These are phyloP conservation scores for Cryptococcus sp. DNA, from an alignment of 1,284 basidiomycete genomes.

Conservation along the genomic window DNA sequence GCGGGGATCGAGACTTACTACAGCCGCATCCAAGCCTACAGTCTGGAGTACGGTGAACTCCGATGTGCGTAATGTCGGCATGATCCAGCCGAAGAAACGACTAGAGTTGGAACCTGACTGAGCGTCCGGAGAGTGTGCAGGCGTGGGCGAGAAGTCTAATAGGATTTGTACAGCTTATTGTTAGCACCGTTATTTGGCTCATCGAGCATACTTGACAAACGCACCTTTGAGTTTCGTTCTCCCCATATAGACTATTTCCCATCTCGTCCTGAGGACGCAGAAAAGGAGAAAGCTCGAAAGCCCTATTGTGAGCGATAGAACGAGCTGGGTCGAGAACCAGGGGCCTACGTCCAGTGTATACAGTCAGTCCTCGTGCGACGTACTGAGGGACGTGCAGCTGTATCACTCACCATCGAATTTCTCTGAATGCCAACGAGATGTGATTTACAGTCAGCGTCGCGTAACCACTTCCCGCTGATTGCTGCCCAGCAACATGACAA, in stretches of 20 bases:
- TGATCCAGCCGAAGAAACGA: slow-evolving; percentile 87
- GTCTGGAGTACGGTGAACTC: slow-evolving; percentile 95
- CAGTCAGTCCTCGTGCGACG: too few species aligned
- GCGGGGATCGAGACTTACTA: slow-evolving; percentile 59
- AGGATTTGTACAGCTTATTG: background rate
- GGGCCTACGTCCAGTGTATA: slow-evolving; percentile 24
- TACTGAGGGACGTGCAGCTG: too few species aligned
- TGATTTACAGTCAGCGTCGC: too few species aligned
- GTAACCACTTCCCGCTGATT: too few species aligned
- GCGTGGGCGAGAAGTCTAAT: slow-evolving; percentile 44
- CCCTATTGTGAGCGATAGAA: slow-evolving; percentile 76
- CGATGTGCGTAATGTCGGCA: slow-evolving; percentile 84
- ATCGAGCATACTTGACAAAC: slow-evolving; percentile 19
- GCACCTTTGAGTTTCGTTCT: slow-evolving; percentile 89
- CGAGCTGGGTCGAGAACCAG: slow-evolving; percentile 78
- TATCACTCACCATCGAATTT: slow-evolving; percentile 32
- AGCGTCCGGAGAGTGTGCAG: slow-evolving; percentile 39
- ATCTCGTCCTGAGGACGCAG: slow-evolving; percentile 79
- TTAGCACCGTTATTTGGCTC: background rate
- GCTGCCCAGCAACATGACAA: background rate
- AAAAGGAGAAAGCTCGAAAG: slow-evolving; percentile 79
- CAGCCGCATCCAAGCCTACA: slow-evolving; percentile 92
- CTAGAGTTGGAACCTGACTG: slow-evolving; percentile 16
- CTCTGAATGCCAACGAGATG: slow-evolving; percentile 17
- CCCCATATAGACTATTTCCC: slow-evolving; percentile 87